phyloP scores from a whole-genome alignment of 257 asterid species.

The Plantago ovata region DNA sequence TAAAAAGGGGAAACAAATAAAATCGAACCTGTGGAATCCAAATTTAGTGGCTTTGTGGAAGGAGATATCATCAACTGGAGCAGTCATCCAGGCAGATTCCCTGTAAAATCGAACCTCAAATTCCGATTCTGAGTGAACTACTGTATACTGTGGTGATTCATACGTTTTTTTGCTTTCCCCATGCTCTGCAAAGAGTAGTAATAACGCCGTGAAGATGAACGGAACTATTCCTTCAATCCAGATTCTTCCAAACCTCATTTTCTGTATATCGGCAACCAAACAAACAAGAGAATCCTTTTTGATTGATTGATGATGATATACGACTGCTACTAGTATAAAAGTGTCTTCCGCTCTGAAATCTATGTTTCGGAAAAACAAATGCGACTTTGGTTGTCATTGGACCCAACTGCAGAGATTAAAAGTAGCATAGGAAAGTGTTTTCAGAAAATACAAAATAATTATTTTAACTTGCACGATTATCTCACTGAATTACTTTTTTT shows the following conservation, averaged over 20 bases:
- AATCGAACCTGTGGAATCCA: slow-evolving; percentile 94
- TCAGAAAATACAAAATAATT: too few species aligned
- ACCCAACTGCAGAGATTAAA: too few species aligned
- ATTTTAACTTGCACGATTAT: too few species aligned
- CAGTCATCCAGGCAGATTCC: slow-evolving; percentile 75
- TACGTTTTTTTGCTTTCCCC: slow-evolving; percentile 29
- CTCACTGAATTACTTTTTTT: too few species aligned
- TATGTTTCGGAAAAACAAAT: too few species aligned
- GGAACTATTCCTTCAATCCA: slow-evolving; percentile 16
- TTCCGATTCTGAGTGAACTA: slow-evolving; percentile 75
- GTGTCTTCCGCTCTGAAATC: too few species aligned
- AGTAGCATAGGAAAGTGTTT: too few species aligned
- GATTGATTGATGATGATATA: too few species aligned
- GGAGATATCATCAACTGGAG: slow-evolving; percentile 48
- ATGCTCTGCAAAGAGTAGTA: slow-evolving; percentile 2
- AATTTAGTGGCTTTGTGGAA: slow-evolving; percentile 62
- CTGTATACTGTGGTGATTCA: slow-evolving; percentile 69
- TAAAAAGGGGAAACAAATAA: slow-evolving; percentile 3
- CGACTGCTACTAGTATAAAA: too few species aligned
- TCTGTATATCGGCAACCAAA: background rate
- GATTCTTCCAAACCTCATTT: slow-evolving; percentile 35
- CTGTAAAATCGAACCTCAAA: slow-evolving; percentile 74
- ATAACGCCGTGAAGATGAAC: background rate
- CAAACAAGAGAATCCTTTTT: background rate
- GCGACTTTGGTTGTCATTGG: too few species aligned